Conservation (phyloP, 306 rosid genomes). For the Vigna unguiculata region DNA sequence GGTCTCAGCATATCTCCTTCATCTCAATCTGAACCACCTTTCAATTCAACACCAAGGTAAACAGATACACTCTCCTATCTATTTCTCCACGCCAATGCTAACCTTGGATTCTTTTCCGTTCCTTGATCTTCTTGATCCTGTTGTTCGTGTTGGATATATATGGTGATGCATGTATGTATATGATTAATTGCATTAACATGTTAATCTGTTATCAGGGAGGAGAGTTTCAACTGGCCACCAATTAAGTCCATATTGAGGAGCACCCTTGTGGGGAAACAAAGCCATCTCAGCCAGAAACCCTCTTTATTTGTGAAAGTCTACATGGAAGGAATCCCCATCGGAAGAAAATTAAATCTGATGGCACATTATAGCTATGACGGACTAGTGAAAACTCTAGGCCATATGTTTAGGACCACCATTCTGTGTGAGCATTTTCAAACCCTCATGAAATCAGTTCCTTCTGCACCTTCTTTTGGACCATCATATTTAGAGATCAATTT, state of each 20-base stretch:
- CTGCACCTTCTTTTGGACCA: slow-evolving; percentile 11
- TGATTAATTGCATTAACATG: slow-evolving; percentile 27
- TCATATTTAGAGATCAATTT: not conserved
- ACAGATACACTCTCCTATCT: not conserved
- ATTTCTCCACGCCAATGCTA: not conserved
- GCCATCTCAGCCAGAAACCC: slow-evolving; percentile 37
- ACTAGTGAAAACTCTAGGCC: slow-evolving; percentile 53
- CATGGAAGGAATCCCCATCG: slow-evolving; percentile 65
- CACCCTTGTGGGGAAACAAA: slow-evolving; percentile 50
- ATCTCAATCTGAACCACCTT: slow-evolving; percentile 36
- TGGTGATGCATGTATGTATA: slow-evolving; percentile 23
- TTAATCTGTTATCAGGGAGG: slow-evolving; percentile 46
- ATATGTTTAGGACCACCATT: slow-evolving; percentile 58
- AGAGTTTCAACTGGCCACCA: slow-evolving; percentile 59
- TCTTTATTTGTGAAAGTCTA: slow-evolving; percentile 60
- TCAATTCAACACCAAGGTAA: slow-evolving; percentile 47
- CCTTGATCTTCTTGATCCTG: slow-evolving; percentile 6
- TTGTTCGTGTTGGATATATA: not conserved
- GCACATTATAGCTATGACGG: slow-evolving; percentile 56
- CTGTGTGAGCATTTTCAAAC: slow-evolving; percentile 51
- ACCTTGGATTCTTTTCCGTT: not conserved
- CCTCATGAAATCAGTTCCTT: slow-evolving; percentile 12
- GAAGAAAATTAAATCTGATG: slow-evolving; percentile 59
- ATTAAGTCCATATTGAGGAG: slow-evolving; percentile 57
- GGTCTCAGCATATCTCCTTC: slow-evolving; percentile 54